Evolutionary conservation across 805 yeast genomes (phyloP), one percentile per base, ranked within the genome.

Genomic region (Metschnikowia proteae): DNA sequence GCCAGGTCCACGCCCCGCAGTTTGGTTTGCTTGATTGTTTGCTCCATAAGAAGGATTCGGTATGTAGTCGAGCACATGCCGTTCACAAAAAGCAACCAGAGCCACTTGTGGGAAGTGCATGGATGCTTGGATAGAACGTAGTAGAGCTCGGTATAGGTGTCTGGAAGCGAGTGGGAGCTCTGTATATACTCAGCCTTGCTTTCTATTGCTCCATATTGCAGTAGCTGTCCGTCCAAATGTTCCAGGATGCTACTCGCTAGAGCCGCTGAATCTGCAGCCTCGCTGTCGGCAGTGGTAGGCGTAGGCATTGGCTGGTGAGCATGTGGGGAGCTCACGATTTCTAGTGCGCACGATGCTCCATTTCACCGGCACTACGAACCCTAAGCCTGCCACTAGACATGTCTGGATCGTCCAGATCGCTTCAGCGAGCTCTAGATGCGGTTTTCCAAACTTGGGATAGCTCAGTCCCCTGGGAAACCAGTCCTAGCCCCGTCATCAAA

Each of bases 371-470:
- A 9, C 37, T 17, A 34, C 10, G 6, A 3, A 11, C 25, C 17
- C 11, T 3, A 9, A 5, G 7, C n/a, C 22, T 8, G 1, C 7
- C 45, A 26, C 8, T n/a, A 17, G 8, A 30, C 30, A 56, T 56
- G 60, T 17, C 48, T 11, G 58, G 60, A 10, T 43, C 55, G 38
- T 54, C 60, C 9, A 46, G 53, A 17, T 48, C 58, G 28, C 53
- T 56, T 5, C 52, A 33, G 39, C 54, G 53, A 9, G 54, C 54
- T 17, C 47, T 56, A 8, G 28, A 43, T 9, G 22, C 38, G 4
- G 60, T 46, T 8, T 56, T 52, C 26, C 52, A 42, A 3, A 9
- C 43, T 30, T 56, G 58, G 59, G 55, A 54, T n/a, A 29, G 31
- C 6, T 30, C 49, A 6, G 41, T 26, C 5, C 51, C 45, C 38